Conservation (phyloP, 2,329 filamentous ascomycete genomes). For the Tolypocladium guangdongense region DNA sequence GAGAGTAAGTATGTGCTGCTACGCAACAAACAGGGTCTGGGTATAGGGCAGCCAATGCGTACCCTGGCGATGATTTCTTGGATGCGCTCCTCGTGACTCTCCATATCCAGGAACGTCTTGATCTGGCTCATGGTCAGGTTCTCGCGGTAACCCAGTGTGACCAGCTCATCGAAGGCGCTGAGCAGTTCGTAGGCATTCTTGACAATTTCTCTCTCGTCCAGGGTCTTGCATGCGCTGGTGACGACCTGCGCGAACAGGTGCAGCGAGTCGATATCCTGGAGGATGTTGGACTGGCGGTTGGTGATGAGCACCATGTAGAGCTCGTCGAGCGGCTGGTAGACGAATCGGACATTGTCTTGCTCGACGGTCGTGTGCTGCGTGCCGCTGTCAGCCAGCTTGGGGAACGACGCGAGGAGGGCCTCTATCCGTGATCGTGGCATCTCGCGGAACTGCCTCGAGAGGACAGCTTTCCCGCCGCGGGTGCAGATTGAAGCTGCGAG, state of each 20-base stretch:
- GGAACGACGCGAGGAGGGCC: conserved; percentile 90
- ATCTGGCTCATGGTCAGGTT: conserved; percentile 95
- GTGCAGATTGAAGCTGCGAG: conserved; percentile 98
- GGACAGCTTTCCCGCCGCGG: conserved; percentile 92
- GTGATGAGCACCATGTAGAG: conserved; percentile 99
- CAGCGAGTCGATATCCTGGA: conserved; percentile 97
- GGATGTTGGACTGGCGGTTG: conserved; percentile 97
- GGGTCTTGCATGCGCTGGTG: conserved; percentile 86
- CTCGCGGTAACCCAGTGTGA: conserved; percentile 90
- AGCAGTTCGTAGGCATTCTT: conserved; percentile 93
- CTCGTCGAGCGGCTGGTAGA: conserved; percentile 97
- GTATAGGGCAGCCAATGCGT: conserved; percentile 17
- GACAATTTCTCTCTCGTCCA: conserved; percentile 92
- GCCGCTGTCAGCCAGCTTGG: conserved; percentile 89
- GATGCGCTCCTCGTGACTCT: conserved; percentile 96
- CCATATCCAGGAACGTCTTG: conserved; percentile 99
- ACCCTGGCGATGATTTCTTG: conserved; percentile 94
- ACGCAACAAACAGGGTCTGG: neutral
- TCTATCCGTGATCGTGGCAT: conserved; percentile 96
- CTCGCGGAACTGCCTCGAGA: conserved; percentile 95
- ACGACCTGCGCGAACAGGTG: conserved; percentile 98
- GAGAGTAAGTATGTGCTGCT: conserved; percentile 11
- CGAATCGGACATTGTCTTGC: conserved; percentile 98
- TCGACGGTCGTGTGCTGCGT: conserved; percentile 98
- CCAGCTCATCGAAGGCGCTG: conserved; percentile 93